phyloP scores from a whole-genome alignment of 192 early-diverging fungal species.

The Linnemannia exigua region DNA sequence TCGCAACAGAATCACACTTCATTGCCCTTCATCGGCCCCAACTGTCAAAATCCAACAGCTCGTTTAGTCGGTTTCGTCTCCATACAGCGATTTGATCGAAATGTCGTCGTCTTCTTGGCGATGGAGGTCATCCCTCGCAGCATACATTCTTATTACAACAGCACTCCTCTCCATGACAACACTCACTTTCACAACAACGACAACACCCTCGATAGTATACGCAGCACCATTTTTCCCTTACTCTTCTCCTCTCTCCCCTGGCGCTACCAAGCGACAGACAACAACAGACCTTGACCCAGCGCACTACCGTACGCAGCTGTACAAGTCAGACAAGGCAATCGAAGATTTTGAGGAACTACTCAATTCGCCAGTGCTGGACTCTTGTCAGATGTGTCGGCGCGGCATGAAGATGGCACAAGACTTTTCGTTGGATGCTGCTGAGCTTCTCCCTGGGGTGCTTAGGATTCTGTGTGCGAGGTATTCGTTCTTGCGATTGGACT shows the following conservation, averaged over 20 bases:
- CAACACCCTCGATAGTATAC: not conserved
- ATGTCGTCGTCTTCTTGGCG: not conserved
- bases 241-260: not conserved
- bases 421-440: slow-evolving; percentile 41
- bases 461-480: slow-evolving; percentile 31
- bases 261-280: not conserved
- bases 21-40: not conserved
- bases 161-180: not conserved
- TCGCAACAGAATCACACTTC: not conserved
- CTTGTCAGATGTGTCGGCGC: slow-evolving; percentile 49
- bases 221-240: not conserved
- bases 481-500: slow-evolving; percentile 27
- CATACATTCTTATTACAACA: not conserved
- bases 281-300: slow-evolving; percentile 9
- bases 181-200: not conserved
- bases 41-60: not conserved
- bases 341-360: slow-evolving; percentile 39
- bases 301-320: slow-evolving; percentile 20
- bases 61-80: not conserved
- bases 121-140: not conserved
- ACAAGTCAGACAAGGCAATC: slow-evolving; percentile 23
- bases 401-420: slow-evolving; percentile 34
- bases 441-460: slow-evolving; percentile 35
- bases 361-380: slow-evolving; percentile 38
- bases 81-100: not conserved